phyloP scores from a whole-genome alignment of 164 flowering plant species.

The Chloranthus sessilifolius region DNA sequence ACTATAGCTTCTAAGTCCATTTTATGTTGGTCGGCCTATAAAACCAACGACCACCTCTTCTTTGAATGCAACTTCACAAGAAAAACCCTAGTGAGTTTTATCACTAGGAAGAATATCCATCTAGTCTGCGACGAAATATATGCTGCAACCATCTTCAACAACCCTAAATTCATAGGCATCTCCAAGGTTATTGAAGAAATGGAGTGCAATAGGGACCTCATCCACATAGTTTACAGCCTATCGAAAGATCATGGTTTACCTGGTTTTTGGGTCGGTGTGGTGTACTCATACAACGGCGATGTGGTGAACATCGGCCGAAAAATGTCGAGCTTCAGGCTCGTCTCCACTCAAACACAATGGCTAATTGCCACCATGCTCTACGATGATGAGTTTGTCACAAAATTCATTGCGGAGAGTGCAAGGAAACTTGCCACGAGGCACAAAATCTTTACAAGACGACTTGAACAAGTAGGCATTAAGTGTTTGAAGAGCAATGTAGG shows the following conservation, averaged over 20 bases:
- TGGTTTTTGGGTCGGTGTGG: conserved; percentile 64
- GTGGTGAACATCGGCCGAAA: conserved; percentile 53
- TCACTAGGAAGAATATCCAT: conserved; percentile 72
- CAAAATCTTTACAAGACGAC: conserved; percentile 2
- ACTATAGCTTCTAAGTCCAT: too few species aligned
- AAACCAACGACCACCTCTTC: too few species aligned
- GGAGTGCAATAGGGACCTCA: conserved; percentile 42
- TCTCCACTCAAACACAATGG: conserved; percentile 63
- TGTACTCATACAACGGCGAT: conserved; percentile 52
- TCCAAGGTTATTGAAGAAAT: conserved; percentile 42
- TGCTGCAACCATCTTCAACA: conserved; percentile 57
- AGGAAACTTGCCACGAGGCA: conserved; percentile 33
- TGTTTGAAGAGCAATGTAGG: conserved; percentile 73
- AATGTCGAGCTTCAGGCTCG: conserved; percentile 56
- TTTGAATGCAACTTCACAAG: conserved; percentile 31
- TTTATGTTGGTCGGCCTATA: too few species aligned
- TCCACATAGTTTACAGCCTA: conserved; percentile 74
- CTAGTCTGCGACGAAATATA: conserved; percentile 72
- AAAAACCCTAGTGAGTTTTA: conserved; percentile 56
- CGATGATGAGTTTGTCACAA: conserved; percentile 40
- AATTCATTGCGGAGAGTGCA: conserved; percentile 31
- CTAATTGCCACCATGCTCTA: conserved; percentile 54
- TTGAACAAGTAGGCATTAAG: conserved; percentile 30
- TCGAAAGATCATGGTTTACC: conserved; percentile 79
- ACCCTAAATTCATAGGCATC: conserved; percentile 59